Percentiles rank a stretch among this genome's conserved stretches.
Conservation (phyloP, 257 asterid genomes). For the Henckelia pumila region DNA sequence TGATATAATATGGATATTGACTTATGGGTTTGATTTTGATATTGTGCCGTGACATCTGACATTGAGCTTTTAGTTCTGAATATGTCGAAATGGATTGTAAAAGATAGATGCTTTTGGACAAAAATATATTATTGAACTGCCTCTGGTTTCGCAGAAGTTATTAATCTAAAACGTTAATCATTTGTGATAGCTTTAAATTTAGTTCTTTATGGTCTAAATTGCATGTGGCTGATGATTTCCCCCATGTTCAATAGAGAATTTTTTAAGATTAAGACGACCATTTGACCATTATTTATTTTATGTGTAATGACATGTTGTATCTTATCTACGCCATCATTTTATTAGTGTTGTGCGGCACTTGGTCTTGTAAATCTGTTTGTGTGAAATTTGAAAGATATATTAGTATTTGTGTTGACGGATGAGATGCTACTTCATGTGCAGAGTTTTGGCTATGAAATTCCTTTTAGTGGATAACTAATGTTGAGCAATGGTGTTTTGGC, state of each 20-base stretch:
- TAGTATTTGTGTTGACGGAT: slow-evolving; percentile 1
- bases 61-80: neutral
- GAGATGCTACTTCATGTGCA: slow-evolving; percentile 1
- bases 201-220: neutral
- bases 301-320: neutral
- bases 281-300: neutral
- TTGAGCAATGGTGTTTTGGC: slow-evolving; percentile 4
- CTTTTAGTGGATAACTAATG: no score
- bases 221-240: no score
- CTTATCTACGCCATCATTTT: neutral
- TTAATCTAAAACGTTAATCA: neutral
- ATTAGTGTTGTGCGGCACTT: neutral
- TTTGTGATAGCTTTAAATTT: neutral
- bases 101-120: neutral
- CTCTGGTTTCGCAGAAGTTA: neutral
- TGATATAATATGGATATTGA: neutral
- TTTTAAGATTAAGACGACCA: no score
- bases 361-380: slow-evolving; percentile 6
- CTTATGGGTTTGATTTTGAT: slow-evolving; percentile 6
- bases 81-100: no score
- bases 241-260: no score
- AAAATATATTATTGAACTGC: neutral
- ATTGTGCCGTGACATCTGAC: neutral
- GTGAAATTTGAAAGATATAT: neutral
- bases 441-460: slow-evolving; percentile 2